Evolutionary conservation across 2,329 filamentous ascomycete genomes (phyloP).

Genomic region (Clarireedia monteithiana): DNA sequence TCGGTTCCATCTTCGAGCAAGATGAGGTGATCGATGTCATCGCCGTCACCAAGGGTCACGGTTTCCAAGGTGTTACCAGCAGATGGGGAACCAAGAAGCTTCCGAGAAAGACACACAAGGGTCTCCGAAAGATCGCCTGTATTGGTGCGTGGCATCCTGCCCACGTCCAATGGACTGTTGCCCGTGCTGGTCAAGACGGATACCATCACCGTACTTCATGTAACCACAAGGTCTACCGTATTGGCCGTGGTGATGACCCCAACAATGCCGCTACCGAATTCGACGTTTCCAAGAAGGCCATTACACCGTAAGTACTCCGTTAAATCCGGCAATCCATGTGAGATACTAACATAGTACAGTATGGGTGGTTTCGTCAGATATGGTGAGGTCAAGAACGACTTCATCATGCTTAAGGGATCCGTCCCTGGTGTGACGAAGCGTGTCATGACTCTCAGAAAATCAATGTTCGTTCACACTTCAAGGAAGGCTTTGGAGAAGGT

Average conservation of each 20-base stretch:
- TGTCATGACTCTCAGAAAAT: slow-evolving; percentile 97
- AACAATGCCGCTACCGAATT: slow-evolving; percentile 90
- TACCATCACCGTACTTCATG: slow-evolving; percentile 99
- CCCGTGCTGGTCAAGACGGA: slow-evolving; percentile 98
- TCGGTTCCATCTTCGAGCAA: slow-evolving; percentile 95
- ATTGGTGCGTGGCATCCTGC: slow-evolving; percentile 99
- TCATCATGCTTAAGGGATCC: slow-evolving; percentile 94
- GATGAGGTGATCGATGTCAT: slow-evolving; percentile 99
- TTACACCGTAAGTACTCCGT: slow-evolving; percentile 80
- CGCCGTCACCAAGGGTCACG: slow-evolving; percentile 99
- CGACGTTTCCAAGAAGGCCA: slow-evolving; percentile 98
- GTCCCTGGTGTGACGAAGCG: slow-evolving; percentile 99
- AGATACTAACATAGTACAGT: slow-evolving; percentile 43
- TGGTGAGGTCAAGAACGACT: slow-evolving; percentile 99
- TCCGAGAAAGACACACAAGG: slow-evolving; percentile 99
- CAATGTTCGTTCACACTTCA: slow-evolving; percentile 95
- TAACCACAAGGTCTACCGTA: slow-evolving; percentile 99
- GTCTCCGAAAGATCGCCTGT: slow-evolving; percentile 99
- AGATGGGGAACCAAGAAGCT: slow-evolving; percentile 99
- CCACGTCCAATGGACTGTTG: slow-evolving; percentile 99
- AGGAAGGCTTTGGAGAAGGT: slow-evolving; percentile 97
- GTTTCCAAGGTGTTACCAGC: slow-evolving; percentile 93
- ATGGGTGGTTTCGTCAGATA: slow-evolving; percentile 99
- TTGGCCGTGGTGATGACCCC: slow-evolving; percentile 86
- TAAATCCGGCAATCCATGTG: background rate